Conservation (phyloP, 352 stramenopile species). For the Phytophthora macrochlamydospora region DNA sequence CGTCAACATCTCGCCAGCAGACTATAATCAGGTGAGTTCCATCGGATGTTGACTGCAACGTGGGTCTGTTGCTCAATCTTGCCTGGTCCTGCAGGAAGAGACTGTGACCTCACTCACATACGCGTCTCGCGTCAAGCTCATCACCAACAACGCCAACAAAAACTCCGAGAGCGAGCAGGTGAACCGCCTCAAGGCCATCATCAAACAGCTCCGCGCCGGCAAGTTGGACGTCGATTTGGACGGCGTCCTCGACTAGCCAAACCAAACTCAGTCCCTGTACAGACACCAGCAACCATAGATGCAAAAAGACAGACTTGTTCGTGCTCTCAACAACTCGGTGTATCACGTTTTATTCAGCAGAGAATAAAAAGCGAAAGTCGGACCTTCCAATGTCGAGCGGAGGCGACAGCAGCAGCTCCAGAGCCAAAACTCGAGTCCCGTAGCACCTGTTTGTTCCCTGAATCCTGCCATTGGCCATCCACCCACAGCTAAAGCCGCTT, state of each 20-base stretch:
- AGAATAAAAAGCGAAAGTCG: constrained; percentile 47
- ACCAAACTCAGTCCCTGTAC: background rate
- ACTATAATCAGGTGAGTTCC: constrained; percentile 82
- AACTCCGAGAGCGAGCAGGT: constrained; percentile 86
- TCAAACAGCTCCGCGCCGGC: constrained; percentile 74
- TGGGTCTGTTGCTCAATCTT: background rate
- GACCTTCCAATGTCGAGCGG: constrained; percentile 26
- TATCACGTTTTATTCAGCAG: constrained; percentile 70
- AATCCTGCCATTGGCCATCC: no score
- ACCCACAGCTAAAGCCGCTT: constrained; percentile 58
- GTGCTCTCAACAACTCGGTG: constrained; percentile 89
- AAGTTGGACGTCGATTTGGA: constrained; percentile 76
- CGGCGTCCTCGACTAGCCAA: constrained; percentile 51
- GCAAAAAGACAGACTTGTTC: constrained; percentile 7
- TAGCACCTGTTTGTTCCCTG: no score
- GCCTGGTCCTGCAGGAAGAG: constrained; percentile 53
- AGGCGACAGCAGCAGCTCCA: background rate
- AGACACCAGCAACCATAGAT: background rate
- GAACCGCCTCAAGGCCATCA: constrained; percentile 83
- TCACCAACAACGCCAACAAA: constrained; percentile 90
- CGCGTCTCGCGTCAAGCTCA: constrained; percentile 86
- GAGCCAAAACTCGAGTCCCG: background rate
- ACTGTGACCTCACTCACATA: constrained; percentile 85
- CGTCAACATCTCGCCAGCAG: constrained; percentile 88
- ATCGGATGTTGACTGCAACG: constrained; percentile 4